Evolutionary conservation across 2,329 filamentous ascomycete genomes (phyloP).

Genomic region (Orbilia brochopaga): DNA sequence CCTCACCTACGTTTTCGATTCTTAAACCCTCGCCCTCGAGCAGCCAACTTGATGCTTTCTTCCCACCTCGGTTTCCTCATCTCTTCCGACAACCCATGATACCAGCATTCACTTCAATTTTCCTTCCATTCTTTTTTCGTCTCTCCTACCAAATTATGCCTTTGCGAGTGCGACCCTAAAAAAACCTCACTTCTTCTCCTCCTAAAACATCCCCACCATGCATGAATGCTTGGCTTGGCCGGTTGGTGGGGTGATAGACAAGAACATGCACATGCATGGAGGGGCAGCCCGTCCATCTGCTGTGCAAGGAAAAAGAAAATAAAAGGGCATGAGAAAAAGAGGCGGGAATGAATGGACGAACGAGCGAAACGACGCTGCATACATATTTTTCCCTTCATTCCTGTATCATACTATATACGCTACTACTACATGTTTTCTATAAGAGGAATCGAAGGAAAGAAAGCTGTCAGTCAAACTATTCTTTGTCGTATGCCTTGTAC

Average conservation of each 20-base stretch:
- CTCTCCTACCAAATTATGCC: conserved; percentile 22
- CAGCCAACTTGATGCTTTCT: conserved; percentile 13
- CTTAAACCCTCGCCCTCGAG: conserved; percentile 44
- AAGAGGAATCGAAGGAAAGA: conserved; percentile 36
- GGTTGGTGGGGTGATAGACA: conserved; percentile 28
- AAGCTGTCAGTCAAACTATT: neutral
- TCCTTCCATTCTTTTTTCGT: conserved; percentile 8
- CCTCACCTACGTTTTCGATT: conserved; percentile 56
- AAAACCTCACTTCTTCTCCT: conserved; percentile 15
- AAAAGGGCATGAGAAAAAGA: conserved; percentile 8
- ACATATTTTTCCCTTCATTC: conserved; percentile 50
- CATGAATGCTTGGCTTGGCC: conserved; percentile 22
- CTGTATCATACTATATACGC: conserved; percentile 33
- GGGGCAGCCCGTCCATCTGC: conserved; percentile 10
- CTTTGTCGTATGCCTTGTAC: conserved; percentile 12
- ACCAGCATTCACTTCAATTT: conserved; percentile 7
- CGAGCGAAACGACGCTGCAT: conserved; percentile 12
- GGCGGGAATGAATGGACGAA: conserved; percentile 22
- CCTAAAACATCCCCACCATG: neutral
- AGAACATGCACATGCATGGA: conserved; percentile 8
- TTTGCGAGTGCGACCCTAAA: conserved; percentile 18
- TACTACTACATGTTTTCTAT: conserved; percentile 23
- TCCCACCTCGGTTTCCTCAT: conserved; percentile 29
- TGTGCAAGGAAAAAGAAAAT: neutral
- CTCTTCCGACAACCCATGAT: conserved; percentile 13